Conservation (phyloP, 192 early-diverging fungal species). For the Gamsiella multidivaricata region DNA sequence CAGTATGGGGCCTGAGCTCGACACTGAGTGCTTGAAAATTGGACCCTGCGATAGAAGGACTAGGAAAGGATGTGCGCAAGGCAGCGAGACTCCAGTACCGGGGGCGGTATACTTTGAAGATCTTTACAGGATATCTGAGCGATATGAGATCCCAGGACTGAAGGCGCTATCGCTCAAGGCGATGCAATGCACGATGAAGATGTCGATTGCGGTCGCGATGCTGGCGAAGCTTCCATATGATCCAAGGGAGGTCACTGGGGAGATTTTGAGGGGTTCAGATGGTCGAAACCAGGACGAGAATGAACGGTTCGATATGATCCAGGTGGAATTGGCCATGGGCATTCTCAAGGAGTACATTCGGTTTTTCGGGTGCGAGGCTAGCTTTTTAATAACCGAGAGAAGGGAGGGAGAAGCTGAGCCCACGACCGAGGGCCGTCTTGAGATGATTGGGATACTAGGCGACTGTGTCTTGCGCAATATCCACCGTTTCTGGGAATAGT, state of each 20-base stretch:
- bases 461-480: constrained; percentile 17
- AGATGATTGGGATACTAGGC: constrained; percentile 32
- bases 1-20: too few relatives aligned
- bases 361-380: constrained; percentile 19
- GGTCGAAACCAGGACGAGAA: background rate
- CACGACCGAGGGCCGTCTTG: constrained; percentile 2
- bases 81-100: background rate
- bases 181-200: constrained; percentile 21
- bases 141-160: constrained; percentile 24
- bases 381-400: background rate
- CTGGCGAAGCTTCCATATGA: constrained; percentile 8
- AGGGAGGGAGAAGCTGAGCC: background rate
- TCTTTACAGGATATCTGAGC: constrained; percentile 23
- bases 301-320: background rate
- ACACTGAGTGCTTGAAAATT: too few relatives aligned
- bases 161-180: constrained; percentile 21
- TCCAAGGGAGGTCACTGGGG: background rate
- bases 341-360: constrained; percentile 39
- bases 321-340: constrained; percentile 3
- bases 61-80: background rate
- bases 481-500: constrained; percentile 2
- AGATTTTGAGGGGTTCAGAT: background rate
- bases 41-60: background rate
- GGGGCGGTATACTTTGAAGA: constrained; percentile 25
- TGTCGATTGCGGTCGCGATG: constrained; percentile 43